Evolutionary conservation across 495 filamentous ascomycete genomes (phyloP).

Genomic region (Patellaria atrata): DNA sequence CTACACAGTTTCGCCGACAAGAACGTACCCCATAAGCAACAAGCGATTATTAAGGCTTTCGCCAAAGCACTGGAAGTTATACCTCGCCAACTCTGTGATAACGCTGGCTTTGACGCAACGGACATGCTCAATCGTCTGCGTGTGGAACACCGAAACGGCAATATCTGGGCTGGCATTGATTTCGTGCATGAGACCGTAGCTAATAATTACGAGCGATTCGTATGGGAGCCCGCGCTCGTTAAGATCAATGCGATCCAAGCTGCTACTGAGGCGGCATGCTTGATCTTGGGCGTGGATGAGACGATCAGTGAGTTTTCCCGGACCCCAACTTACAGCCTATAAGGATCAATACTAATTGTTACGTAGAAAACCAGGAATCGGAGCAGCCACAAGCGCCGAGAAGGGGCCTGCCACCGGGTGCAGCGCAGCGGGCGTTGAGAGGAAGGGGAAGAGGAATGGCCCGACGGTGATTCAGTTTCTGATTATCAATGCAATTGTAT

Average conservation of each 20-base stretch:
- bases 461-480: no score
- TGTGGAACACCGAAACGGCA: slow-evolving; percentile 84
- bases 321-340: not conserved
- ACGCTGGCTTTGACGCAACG: slow-evolving; percentile 94
- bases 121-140: slow-evolving; percentile 91
- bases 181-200: slow-evolving; percentile 81
- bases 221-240: slow-evolving; percentile 91
- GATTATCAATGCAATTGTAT: no score
- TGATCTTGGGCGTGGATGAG: slow-evolving; percentile 94
- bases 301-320: slow-evolving; percentile 55
- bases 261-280: slow-evolving; percentile 82
- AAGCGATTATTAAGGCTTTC: slow-evolving; percentile 92
- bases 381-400: slow-evolving; percentile 63
- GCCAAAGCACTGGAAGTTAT: slow-evolving; percentile 96
- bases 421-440: slow-evolving; percentile 77
- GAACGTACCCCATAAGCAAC: slow-evolving; percentile 87
- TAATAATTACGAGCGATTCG: slow-evolving; percentile 85
- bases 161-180: slow-evolving; percentile 90
- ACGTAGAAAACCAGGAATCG: slow-evolving; percentile 75
- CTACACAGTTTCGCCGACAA: slow-evolving; percentile 83
- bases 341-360: slow-evolving; percentile 5
- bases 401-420: slow-evolving; percentile 72
- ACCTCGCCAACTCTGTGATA: slow-evolving; percentile 92
- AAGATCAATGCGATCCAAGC: slow-evolving; percentile 97
- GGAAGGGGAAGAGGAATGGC: slow-evolving; percentile 87